Percentiles rank a stretch among this genome's conserved stretches.
phyloP scores from a whole-genome alignment of 2,329 filamentous ascomycete genomes.

The Pseudogymnoascus pannorum region DNA sequence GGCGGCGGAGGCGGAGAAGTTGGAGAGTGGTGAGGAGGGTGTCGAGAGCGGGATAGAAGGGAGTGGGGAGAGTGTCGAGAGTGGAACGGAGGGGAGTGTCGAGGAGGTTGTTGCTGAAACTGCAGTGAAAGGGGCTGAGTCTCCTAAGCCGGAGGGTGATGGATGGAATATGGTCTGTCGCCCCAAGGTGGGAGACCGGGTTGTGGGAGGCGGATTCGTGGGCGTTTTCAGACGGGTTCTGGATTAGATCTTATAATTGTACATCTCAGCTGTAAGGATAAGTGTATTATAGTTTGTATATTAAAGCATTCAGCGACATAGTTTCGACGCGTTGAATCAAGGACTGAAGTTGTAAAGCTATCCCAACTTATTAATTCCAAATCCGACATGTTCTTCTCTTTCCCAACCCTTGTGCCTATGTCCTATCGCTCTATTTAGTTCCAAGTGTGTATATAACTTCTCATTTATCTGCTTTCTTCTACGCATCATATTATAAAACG shows the following conservation, averaged over 20 bases:
- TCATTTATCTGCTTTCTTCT: neutral
- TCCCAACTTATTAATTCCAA: neutral
- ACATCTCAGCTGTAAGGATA: neutral
- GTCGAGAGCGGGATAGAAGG: neutral
- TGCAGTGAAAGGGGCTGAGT: neutral
- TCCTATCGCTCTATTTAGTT: too few relatives aligned
- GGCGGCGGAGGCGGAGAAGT: neutral
- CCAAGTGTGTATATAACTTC: neutral
- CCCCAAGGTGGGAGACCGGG: conserved; percentile 40
- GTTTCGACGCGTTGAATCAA: neutral
- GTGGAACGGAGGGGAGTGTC: neutral
- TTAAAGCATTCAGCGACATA: neutral
- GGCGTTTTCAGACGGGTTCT: conserved; percentile 31
- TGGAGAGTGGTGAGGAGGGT: neutral
- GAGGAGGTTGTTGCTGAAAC: neutral
- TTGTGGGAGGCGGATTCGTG: conserved; percentile 44
- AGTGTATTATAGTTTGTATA: neutral
- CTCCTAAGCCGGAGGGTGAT: conserved; percentile 12
- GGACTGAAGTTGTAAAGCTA: neutral
- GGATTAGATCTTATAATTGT: neutral
- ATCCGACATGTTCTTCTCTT: neutral
- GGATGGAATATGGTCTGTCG: conserved; percentile 42
- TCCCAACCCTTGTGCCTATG: neutral
- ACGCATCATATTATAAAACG: neutral
- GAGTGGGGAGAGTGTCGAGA: neutral